Base-by-base conservation (phyloP, 768 basidiomycete species). In the Mycena rebaudengoi region DNA sequence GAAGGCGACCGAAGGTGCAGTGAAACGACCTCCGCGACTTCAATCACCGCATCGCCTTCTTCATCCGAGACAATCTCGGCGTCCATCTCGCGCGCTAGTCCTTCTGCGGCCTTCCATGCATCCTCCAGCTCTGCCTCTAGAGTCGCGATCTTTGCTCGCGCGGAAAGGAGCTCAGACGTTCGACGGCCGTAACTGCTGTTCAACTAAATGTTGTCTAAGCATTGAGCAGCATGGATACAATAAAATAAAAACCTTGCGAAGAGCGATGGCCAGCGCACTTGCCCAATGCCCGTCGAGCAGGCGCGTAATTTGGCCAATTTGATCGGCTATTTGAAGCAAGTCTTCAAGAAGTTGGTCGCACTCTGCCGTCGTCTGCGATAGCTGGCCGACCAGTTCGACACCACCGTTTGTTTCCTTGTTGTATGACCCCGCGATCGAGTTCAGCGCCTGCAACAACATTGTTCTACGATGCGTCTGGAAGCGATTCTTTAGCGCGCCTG, bases 61-160 rank as follows among this genome's bases (percentile, higher is more conserved):
- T 71, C 70, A 73, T 78, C 66, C 5, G 62, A 60, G 2, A 5
- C 43, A 25, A 73, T 70, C 13, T 69, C 77, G 25, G 72, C 74
- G 71, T 94, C 91, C 69, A 93, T 83, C 71, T 93, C 90, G 52
- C 79, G 74, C 1, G 92, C 93, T 67, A 93, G 79, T 40, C 84
- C 85, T 68, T 92, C 89, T 3, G 91, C 93, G 61, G 89, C 88
- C 46, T 82, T 83, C 93, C 93, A 94, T 0, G 92, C 93, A 54
- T 94, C 93, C 48, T 90, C 87, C 23, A 94, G 79, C 66, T 92
- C 90, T 14, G 83, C 89, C 68, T 90, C 82, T 21, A 94, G 83
- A 53, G 85, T 80, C 25, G 76, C 76, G 23, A 91, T 83, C 35
- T 81, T 79, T 12, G 80, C 71, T 54, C 80, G 81, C 5, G 85